Evolutionary conservation across 805 yeast species (phyloP).

Genomic region (Yamadazyma phyllophila): DNA sequence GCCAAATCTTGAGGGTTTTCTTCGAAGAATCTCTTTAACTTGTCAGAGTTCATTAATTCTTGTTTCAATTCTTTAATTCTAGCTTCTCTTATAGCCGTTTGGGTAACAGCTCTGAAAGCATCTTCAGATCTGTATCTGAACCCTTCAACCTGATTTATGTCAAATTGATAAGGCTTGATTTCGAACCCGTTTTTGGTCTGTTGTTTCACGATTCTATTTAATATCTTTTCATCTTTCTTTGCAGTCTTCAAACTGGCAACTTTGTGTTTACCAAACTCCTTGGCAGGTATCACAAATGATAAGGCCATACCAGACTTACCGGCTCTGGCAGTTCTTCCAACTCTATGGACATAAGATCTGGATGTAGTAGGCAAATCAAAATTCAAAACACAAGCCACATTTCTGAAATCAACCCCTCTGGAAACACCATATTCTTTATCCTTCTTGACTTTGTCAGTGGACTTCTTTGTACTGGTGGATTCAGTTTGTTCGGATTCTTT

Average conservation of each 20-base stretch:
- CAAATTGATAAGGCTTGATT: slow-evolving; percentile 84
- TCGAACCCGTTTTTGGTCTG: slow-evolving; percentile 74
- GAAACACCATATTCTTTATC: slow-evolving; percentile 90
- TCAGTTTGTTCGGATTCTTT: slow-evolving; percentile 16
- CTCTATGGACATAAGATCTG: slow-evolving; percentile 85
- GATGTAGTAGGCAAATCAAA: slow-evolving; percentile 92
- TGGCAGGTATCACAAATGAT: slow-evolving; percentile 82
- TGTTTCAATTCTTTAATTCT: slow-evolving; percentile 83
- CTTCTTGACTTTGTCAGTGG: slow-evolving; percentile 32
- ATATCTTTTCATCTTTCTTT: slow-evolving; percentile 81
- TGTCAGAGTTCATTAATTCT: slow-evolving; percentile 85
- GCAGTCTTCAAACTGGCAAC: slow-evolving; percentile 69
- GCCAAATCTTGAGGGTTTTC: slow-evolving; percentile 94
- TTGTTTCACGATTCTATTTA: slow-evolving; percentile 70
- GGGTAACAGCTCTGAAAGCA: slow-evolving; percentile 93
- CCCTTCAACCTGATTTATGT: slow-evolving; percentile 87
- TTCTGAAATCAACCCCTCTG: slow-evolving; percentile 93
- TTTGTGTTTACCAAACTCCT: slow-evolving; percentile 86
- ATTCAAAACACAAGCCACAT: slow-evolving; percentile 94
- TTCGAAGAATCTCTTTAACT: slow-evolving; percentile 89
- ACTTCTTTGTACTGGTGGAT: slow-evolving; percentile 15
- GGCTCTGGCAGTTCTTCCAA: slow-evolving; percentile 97
- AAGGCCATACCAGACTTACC: slow-evolving; percentile 93
- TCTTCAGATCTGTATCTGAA: slow-evolving; percentile 97
- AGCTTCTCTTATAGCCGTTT: slow-evolving; percentile 87